A percentile compares a stretch with the other conserved stretches of the same genome.
Conservation (phyloP, 1,139 yeast genomes). For the Pichia sp. region DNA sequence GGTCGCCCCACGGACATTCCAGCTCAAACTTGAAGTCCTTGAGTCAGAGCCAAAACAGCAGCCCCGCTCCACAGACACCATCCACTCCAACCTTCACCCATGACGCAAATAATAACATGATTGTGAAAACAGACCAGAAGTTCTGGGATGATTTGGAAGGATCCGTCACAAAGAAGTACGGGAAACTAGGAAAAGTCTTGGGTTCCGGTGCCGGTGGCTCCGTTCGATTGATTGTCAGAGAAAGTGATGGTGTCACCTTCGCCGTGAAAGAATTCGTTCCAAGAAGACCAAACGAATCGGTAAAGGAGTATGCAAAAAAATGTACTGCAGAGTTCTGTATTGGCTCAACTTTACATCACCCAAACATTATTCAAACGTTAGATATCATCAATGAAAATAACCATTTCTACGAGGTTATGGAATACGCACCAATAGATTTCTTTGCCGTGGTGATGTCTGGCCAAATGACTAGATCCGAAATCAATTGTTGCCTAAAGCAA, state of each 20-base stretch:
- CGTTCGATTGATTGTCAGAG: constrained; percentile 69
- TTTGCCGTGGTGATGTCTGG: constrained; percentile 96
- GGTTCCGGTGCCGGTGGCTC: constrained; percentile 98
- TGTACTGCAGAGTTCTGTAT: constrained; percentile 95
- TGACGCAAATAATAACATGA: constrained; percentile 35
- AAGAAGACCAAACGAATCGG: constrained; percentile 67
- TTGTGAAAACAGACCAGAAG: constrained; percentile 33
- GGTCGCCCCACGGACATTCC: neutral
- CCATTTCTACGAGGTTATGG: constrained; percentile 88
- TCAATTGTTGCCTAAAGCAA: constrained; percentile 88
- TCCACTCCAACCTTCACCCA: constrained; percentile 35
- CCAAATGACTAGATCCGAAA: constrained; percentile 80
- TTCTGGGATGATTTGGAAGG: constrained; percentile 36
- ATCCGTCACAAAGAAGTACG: constrained; percentile 71
- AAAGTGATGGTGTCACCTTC: constrained; percentile 65
- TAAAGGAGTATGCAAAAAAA: constrained; percentile 86
- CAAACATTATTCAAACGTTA: constrained; percentile 84
- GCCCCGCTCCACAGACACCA: constrained; percentile 7
- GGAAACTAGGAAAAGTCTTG: constrained; percentile 76
- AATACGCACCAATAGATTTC: constrained; percentile 87
- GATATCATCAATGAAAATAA: constrained; percentile 90
- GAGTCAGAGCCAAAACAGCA: neutral
- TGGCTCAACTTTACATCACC: constrained; percentile 85
- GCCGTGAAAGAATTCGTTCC: constrained; percentile 92
- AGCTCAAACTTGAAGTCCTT: neutral